Percentiles rank a stretch among this genome's conserved stretches.
Conservation (phyloP, 352 stramenopile genomes). For the Blastocystis sp. region DNA sequence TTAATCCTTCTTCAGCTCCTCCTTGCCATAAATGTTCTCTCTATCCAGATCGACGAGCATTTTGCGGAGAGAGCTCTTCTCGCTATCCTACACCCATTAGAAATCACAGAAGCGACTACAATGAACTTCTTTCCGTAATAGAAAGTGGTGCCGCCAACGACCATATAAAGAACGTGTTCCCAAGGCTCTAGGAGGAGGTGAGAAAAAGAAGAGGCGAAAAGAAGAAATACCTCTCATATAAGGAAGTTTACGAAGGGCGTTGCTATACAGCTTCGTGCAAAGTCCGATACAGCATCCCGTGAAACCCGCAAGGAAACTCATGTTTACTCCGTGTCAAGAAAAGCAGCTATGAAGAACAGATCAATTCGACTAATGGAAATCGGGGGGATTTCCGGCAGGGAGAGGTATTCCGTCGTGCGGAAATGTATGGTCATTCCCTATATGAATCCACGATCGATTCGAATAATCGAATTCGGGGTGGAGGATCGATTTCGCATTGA, state of each 20-base stretch:
- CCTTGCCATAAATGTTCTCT: constrained; percentile 65
- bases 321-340: background rate
- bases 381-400: background rate
- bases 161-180: constrained; percentile 69
- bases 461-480: background rate
- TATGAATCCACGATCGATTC: background rate
- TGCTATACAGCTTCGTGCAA: constrained; percentile 57
- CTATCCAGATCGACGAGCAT: constrained; percentile 68
- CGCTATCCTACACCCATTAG: constrained; percentile 6
- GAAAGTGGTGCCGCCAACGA: constrained; percentile 34
- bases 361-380: constrained; percentile 1
- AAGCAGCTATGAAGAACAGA: constrained; percentile 26
- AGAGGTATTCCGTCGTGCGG: constrained; percentile 21
- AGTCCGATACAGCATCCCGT: constrained; percentile 63
- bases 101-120: background rate
- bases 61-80: constrained; percentile 44
- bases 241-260: constrained; percentile 60
- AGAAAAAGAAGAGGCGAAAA: background rate
- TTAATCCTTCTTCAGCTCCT: background rate
- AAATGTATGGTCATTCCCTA: background rate
- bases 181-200: constrained; percentile 52
- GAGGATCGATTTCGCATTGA: background rate
- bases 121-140: constrained; percentile 68
- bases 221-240: constrained; percentile 51
- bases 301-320: constrained; percentile 66